Evolutionary conservation across 257 asterid species (phyloP), one percentile per base, ranked within the genome.

Genomic region (Vinca minor): DNA sequence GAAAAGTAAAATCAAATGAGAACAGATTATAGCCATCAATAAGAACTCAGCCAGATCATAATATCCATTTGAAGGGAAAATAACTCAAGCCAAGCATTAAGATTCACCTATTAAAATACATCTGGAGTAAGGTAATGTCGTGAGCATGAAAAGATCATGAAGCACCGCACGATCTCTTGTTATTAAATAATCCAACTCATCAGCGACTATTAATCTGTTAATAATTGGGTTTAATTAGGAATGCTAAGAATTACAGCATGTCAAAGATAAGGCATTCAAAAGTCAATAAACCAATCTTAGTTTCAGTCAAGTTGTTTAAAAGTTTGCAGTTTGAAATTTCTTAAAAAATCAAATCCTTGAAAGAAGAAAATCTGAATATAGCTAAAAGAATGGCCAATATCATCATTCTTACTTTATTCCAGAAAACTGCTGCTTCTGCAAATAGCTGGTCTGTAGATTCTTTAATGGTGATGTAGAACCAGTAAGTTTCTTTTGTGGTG

Each of bases 151-250:
- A 71, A 94, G 86, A 78, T 90, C 95, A 52, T 94, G 97, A 73
- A 89, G 97, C 68, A 84, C 91, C 2, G 80, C 84, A 50, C 85
- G 84, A 71, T 94, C 99, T 79, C 74, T 86, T 64, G 97, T 84
- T 48, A 93, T 87, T 81, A 93, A 82, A 79, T 84, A 93, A 84
- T 93, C 99, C 86, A 93, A 78, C 82, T 93, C 99, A 62, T 93
- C 99, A 71, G 84, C 97, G 65, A 93, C 65, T 70, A 93, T 77
- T 44, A 93, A 75, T 66, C 98, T 93, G 87, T 77, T 35, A 48
- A 58, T 59, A 21, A 25, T 38, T 3, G 4, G n/a, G 36, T 3
- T 34, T 21, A 42, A 0, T 23, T 7, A 21, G 49, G 4, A 62
- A 62, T 13, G 20, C 48, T 52, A 58, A n/a, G 39, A 41, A 31